These are phyloP conservation scores for Geranium brycei DNA, from an alignment of 345 rosid genomes.

Conservation along the genomic window DNA sequence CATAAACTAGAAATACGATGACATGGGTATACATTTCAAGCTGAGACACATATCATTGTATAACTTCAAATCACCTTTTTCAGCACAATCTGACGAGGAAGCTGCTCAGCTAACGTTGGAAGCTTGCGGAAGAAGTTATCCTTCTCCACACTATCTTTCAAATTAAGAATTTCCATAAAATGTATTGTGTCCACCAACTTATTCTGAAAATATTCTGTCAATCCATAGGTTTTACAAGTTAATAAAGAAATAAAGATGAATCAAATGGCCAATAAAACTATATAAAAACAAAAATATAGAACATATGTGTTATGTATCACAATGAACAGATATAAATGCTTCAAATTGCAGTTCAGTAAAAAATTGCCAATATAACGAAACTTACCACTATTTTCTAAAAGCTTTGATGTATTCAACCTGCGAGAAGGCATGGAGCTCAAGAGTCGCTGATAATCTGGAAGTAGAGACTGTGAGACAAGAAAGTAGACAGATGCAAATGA, in stretches of 20 bases:
- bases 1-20: slow-evolving; percentile 13
- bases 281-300: not conserved
- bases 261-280: slow-evolving; percentile 2
- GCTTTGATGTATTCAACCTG: slow-evolving; percentile 90
- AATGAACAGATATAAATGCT: not conserved
- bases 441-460: slow-evolving; percentile 99
- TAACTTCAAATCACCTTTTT: slow-evolving; percentile 54
- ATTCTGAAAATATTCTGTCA: slow-evolving; percentile 94
- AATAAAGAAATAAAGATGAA: not conserved
- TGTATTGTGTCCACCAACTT: slow-evolving; percentile 99
- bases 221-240: slow-evolving; percentile 12
- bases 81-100: slow-evolving; percentile 90
- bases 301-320: not conserved
- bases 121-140: slow-evolving; percentile 96
- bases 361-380: not conserved
- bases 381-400: slow-evolving; percentile 88
- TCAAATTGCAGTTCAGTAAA: not conserved
- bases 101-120: slow-evolving; percentile 92
- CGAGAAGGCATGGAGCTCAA: slow-evolving; percentile 96
- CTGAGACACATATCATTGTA: slow-evolving; percentile 8
- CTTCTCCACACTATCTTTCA: slow-evolving; percentile 92
- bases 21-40: slow-evolving; percentile 1
- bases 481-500: slow-evolving; percentile 27
- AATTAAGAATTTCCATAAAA: slow-evolving; percentile 91
- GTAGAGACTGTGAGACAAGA: slow-evolving; percentile 80